Conservation (phyloP, 352 stramenopile genomes). For the Phytophthora cajani region DNA sequence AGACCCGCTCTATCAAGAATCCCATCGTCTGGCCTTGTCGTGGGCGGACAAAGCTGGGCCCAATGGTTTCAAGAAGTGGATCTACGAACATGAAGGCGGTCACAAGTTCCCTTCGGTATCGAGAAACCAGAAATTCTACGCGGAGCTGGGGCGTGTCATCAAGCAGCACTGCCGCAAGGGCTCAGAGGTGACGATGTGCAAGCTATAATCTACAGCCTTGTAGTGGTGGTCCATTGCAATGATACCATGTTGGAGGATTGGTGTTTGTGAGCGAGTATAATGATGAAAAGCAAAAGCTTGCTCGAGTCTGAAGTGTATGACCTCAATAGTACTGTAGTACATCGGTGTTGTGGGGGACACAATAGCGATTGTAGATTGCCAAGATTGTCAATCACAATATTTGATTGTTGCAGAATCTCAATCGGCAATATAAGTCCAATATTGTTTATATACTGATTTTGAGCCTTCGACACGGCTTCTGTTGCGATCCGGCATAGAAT, state of each 20-base stretch:
- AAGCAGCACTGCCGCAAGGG: slow-evolving; percentile 34
- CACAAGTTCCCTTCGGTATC: slow-evolving; percentile 48
- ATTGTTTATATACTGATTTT: too few relatives aligned
- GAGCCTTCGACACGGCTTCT: too few relatives aligned
- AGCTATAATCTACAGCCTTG: slow-evolving; percentile 13
- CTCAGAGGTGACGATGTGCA: slow-evolving; percentile 1
- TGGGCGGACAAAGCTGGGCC: slow-evolving; percentile 26
- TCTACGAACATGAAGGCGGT: slow-evolving; percentile 44
- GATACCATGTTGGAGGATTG: not conserved
- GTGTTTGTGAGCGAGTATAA: not conserved
- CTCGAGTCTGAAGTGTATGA: not conserved
- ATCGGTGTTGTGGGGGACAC: too few relatives aligned
- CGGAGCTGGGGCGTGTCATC: slow-evolving; percentile 27
- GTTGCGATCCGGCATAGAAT: too few relatives aligned
- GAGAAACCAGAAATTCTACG: slow-evolving; percentile 36
- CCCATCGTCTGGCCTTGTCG: slow-evolving; percentile 41
- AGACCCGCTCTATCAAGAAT: slow-evolving; percentile 60
- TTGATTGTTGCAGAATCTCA: too few relatives aligned
- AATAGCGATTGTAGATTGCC: too few relatives aligned
- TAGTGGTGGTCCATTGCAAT: not conserved
- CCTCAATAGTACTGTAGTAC: too few relatives aligned
- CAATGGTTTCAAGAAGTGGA: slow-evolving; percentile 26
- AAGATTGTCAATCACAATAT: too few relatives aligned
- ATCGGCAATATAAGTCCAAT: too few relatives aligned
- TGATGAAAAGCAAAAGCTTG: not conserved